phyloP scores from a whole-genome alignment of 2,329 filamentous ascomycete species.

The Podosphaera leucotricha region DNA sequence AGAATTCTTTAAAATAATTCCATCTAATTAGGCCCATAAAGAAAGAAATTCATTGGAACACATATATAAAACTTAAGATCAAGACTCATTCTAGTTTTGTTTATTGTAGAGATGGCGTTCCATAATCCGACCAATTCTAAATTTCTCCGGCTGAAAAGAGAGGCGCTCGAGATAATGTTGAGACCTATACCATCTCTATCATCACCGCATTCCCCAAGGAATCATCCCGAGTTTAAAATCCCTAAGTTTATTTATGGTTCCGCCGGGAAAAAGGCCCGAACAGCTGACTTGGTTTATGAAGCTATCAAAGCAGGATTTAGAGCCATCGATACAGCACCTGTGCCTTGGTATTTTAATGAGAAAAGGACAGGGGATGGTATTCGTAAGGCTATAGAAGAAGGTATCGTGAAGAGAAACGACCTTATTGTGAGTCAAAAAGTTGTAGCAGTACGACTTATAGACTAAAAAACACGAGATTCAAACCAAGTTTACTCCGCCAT shows the following conservation, averaged over 20 bases:
- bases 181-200: neutral
- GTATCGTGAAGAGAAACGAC: slow-evolving; percentile 31
- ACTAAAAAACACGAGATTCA: slow-evolving; percentile 30
- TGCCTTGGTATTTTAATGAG: slow-evolving; percentile 60
- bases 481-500: slow-evolving; percentile 54
- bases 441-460: neutral
- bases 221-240: slow-evolving; percentile 15
- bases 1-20: too few species aligned
- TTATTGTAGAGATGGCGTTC: too few species aligned
- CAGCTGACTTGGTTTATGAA: slow-evolving; percentile 39
- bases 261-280: slow-evolving; percentile 60
- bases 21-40: too few species aligned
- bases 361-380: slow-evolving; percentile 44
- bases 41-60: too few species aligned
- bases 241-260: slow-evolving; percentile 50
- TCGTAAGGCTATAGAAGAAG: slow-evolving; percentile 32
- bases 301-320: slow-evolving; percentile 48
- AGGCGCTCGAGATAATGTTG: neutral
- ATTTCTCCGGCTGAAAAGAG: too few species aligned
- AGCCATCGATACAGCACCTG: slow-evolving; percentile 54
- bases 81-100: too few species aligned
- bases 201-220: neutral
- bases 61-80: too few species aligned
- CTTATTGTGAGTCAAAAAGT: slow-evolving; percentile 31
- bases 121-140: too few species aligned